Conservation (phyloP, 306 rosid species). For the Inga leiocalycina region DNA sequence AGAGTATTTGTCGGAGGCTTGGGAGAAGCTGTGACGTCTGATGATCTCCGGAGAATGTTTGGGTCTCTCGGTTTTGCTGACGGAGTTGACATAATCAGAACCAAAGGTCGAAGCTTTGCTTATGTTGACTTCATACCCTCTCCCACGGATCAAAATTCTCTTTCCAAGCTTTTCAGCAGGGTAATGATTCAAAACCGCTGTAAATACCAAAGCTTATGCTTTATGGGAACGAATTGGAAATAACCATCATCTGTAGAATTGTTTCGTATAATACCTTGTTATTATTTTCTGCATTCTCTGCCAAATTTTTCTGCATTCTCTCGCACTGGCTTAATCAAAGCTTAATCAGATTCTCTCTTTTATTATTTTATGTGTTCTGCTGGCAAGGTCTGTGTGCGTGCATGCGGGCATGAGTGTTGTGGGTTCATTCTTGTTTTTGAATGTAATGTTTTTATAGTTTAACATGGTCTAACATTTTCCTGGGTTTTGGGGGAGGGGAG, state of each 20-base stretch:
- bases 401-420: not conserved
- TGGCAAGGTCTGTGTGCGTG: no score
- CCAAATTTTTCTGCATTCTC: no score
- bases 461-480: not conserved
- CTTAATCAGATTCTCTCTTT: no score
- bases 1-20: constrained; percentile 79
- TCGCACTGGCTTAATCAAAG: no score
- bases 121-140: constrained; percentile 72
- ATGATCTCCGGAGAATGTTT: constrained; percentile 60
- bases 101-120: constrained; percentile 83
- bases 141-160: constrained; percentile 52
- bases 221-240: not conserved
- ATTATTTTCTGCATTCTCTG: not conserved
- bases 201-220: not conserved
- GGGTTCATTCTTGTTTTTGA: not conserved
- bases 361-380: no score
- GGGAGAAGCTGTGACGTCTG: constrained; percentile 55
- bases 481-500: not conserved
- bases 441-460: not conserved
- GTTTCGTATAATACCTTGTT: not conserved
- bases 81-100: constrained; percentile 57
- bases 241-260: not conserved
- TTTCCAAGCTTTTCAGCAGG: constrained; percentile 76
- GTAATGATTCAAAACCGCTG: constrained; percentile 9
- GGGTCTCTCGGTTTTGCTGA: constrained; percentile 55